Evolutionary conservation across 768 basidiomycete species (phyloP).

Genomic region (Gloeopeniophorella convolvens): DNA sequence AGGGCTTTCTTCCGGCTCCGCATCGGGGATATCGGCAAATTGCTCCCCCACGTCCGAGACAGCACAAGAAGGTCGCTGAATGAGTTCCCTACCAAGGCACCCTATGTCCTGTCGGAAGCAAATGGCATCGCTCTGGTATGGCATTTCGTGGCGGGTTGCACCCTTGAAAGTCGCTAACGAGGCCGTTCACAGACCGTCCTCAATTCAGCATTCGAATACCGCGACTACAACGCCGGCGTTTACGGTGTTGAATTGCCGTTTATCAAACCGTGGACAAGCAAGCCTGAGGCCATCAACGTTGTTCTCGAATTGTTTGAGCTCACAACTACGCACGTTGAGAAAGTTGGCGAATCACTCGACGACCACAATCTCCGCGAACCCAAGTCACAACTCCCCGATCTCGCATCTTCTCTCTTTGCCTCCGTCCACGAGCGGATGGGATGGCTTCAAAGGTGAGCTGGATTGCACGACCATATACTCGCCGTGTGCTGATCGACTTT

Average conservation of each 20-base stretch:
- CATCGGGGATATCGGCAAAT: conserved; percentile 55
- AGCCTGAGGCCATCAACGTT: conserved; percentile 57
- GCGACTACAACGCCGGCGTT: conserved; percentile 59
- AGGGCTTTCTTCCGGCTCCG: conserved; percentile 78
- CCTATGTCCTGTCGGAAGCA: conserved; percentile 52
- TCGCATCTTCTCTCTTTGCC: conserved; percentile 57
- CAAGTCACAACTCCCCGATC: conserved; percentile 52
- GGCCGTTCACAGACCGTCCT: conserved; percentile 50
- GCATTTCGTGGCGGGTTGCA: not conserved
- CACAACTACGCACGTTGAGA: conserved; percentile 45
- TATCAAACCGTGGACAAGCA: conserved; percentile 82
- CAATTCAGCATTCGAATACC: conserved; percentile 66
- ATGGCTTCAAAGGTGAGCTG: conserved; percentile 54
- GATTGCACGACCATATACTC: not conserved
- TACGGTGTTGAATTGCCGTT: conserved; percentile 74
- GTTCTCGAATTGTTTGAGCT: conserved; percentile 65
- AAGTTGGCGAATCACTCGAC: conserved; percentile 27
- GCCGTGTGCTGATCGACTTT: not conserved
- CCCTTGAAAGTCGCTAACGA: not conserved
- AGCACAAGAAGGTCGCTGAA: conserved; percentile 39
- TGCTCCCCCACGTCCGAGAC: conserved; percentile 56
- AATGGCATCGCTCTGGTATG: conserved; percentile 65
- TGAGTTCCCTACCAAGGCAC: conserved; percentile 38
- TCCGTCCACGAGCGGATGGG: conserved; percentile 62
- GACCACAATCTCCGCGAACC: conserved; percentile 32